These are phyloP conservation scores for Colletotrichum liaoningense DNA, from an alignment of 2,329 filamentous ascomycete species.

Conservation along the genomic window DNA sequence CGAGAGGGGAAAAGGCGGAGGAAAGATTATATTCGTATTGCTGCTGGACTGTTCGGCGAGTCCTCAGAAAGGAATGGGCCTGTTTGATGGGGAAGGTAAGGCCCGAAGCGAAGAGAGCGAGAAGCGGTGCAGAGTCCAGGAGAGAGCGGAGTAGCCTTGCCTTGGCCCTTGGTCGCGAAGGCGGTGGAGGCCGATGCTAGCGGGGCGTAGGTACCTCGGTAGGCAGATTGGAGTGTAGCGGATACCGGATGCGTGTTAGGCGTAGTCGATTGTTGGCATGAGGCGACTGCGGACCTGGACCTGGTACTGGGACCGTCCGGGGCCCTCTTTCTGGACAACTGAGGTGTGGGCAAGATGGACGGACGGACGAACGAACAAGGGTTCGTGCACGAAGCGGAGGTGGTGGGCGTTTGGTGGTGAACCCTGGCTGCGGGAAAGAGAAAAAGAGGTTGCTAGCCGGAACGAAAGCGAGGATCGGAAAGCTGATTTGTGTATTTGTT, in stretches of 20 bases:
- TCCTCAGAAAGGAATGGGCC: conserved; percentile 29
- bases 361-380: conserved; percentile 4
- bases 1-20: conserved; percentile 35
- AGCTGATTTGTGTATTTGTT: not conserved
- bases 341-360: conserved; percentile 10
- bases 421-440: not conserved
- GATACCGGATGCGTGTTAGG: conserved; percentile 16
- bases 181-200: conserved; percentile 28
- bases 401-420: not conserved
- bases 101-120: conserved; percentile 27
- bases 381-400: conserved; percentile 20
- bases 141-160: conserved; percentile 31
- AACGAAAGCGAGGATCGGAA: conserved; percentile 17
- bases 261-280: conserved; percentile 1
- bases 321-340: not conserved
- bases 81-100: conserved; percentile 35
- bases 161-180: conserved; percentile 1
- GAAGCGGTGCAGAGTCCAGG: conserved; percentile 27
- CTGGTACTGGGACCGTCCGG: conserved; percentile 5
- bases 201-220: conserved; percentile 8
- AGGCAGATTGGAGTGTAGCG: not conserved
- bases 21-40: conserved; percentile 34
- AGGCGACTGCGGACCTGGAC: conserved; percentile 23
- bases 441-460: conserved; percentile 6
- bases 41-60: conserved; percentile 24